A percentile compares a stretch with the other conserved stretches of the same genome.
Conservation (phyloP, 2,329 filamentous ascomycete species). For the Cladosporium sp. region DNA sequence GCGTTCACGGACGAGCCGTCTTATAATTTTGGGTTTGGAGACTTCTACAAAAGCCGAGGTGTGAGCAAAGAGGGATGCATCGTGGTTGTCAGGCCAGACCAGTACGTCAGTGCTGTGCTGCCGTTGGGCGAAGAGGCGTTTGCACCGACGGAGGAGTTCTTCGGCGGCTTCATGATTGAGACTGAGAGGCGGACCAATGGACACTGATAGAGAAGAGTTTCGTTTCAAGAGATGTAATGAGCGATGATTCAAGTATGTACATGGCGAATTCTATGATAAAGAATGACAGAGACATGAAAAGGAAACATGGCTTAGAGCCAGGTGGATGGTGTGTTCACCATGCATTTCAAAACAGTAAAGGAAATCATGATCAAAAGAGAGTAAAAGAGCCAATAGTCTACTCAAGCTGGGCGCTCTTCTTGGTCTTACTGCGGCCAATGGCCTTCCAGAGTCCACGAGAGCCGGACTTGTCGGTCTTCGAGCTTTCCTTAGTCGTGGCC, state of each 20-base stretch:
- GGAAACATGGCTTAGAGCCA: background rate
- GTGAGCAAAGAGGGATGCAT: slow-evolving; percentile 53
- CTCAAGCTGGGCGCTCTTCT: slow-evolving; percentile 1
- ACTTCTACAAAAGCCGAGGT: slow-evolving; percentile 52
- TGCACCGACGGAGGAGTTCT: slow-evolving; percentile 23
- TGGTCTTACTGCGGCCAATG: slow-evolving; percentile 5
- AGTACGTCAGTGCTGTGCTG: slow-evolving; percentile 48
- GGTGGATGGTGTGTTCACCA: too few relatives aligned
- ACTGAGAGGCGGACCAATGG: background rate
- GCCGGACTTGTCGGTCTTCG: background rate
- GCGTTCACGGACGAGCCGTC: slow-evolving; percentile 43
- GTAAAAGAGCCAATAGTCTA: background rate
- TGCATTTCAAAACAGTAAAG: too few relatives aligned
- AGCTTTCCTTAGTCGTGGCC: background rate
- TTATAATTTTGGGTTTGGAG: slow-evolving; percentile 30
- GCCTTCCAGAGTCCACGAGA: slow-evolving; percentile 6
- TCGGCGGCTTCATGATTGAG: slow-evolving; percentile 24
- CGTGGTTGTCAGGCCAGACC: slow-evolving; percentile 59
- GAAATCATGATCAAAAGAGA: too few relatives aligned
- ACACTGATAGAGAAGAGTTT: background rate
- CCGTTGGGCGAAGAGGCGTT: slow-evolving; percentile 21
- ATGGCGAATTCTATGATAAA: background rate
- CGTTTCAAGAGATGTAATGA: background rate
- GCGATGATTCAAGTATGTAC: background rate
- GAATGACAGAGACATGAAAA: background rate